Evolutionary conservation across 2,329 filamentous ascomycete genomes (phyloP).

Genomic region (Xylaria arbuscula): DNA sequence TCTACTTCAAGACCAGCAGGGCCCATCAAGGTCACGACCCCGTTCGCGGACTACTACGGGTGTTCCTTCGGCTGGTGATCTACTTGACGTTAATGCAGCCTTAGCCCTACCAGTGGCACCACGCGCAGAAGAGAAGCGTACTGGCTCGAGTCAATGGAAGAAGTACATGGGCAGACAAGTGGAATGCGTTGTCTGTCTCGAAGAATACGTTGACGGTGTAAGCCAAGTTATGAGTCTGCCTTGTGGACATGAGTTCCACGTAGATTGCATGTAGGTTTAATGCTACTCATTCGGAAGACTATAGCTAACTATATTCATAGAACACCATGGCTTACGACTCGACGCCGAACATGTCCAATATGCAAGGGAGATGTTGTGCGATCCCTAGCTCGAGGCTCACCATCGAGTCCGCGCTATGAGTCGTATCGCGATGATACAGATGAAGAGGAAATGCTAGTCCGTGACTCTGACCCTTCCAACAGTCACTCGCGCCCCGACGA

Average conservation of each 20-base stretch:
- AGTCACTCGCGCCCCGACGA: constrained; percentile 39
- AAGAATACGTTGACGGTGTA: constrained; percentile 95
- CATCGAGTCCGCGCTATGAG: constrained; percentile 65
- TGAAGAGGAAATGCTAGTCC: constrained; percentile 48
- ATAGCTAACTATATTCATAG: constrained; percentile 59
- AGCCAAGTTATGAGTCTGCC: constrained; percentile 96
- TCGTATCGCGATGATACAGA: constrained; percentile 66
- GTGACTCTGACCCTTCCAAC: constrained; percentile 41
- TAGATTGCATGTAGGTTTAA: constrained; percentile 91
- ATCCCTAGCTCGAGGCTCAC: constrained; percentile 67
- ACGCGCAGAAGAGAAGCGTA: constrained; percentile 62
- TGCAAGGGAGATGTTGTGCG: constrained; percentile 97
- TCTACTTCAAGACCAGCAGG: constrained; percentile 70
- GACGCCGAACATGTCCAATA: constrained; percentile 96
- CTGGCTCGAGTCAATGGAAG: constrained; percentile 66
- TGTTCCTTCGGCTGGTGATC: constrained; percentile 62
- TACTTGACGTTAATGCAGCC: constrained; percentile 57
- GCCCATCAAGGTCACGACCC: constrained; percentile 64
- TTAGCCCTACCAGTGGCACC: constrained; percentile 54
- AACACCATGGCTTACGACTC: constrained; percentile 95
- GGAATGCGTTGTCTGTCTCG: constrained; percentile 95
- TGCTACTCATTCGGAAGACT: constrained; percentile 19
- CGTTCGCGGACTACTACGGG: constrained; percentile 74
- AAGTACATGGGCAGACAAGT: constrained; percentile 76
- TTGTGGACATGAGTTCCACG: constrained; percentile 98